A percentile compares a stretch with the other conserved stretches of the same genome.
Evolutionary conservation across 129 eudicot genomes (phyloP).

Genomic region (Chrysanthemum seticuspe): DNA sequence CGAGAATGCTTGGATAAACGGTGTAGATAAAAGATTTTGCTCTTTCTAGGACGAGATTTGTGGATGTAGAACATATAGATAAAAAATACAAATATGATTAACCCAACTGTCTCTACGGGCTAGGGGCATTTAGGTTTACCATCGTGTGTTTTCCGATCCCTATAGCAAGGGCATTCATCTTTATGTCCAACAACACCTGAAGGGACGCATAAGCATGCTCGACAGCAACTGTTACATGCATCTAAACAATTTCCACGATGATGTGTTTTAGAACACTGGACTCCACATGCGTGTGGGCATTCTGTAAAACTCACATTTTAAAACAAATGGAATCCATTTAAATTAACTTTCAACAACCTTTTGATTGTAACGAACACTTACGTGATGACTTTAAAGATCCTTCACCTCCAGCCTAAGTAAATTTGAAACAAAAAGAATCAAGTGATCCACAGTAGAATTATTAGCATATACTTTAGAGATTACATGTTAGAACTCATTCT

Average conservation of each 20-base stretch:
- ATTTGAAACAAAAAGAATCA: not conserved
- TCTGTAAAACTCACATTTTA: slow-evolving; percentile 18
- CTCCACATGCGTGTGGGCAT: slow-evolving; percentile 33
- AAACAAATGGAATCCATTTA: not conserved
- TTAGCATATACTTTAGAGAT: not conserved
- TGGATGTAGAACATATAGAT: not conserved
- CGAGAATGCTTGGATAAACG: too few relatives aligned
- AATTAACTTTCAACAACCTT: not conserved
- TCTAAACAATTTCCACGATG: slow-evolving; percentile 38
- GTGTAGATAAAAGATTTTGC: not conserved
- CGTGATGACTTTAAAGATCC: slow-evolving; percentile 28
- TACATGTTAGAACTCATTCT: too few relatives aligned
- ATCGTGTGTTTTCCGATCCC: slow-evolving; percentile 35
- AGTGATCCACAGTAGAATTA: not conserved
- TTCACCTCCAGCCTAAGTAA: slow-evolving; percentile 33
- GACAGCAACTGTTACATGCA: slow-evolving; percentile 33
- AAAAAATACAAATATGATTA: not conserved
- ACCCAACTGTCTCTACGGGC: not conserved
- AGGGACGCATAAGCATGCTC: slow-evolving; percentile 35
- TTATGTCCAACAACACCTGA: slow-evolving; percentile 36
- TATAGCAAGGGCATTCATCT: slow-evolving; percentile 41
- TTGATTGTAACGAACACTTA: slow-evolving; percentile 11
- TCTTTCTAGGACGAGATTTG: not conserved
- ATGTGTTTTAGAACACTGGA: slow-evolving; percentile 33
- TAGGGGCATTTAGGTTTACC: slow-evolving; percentile 41